Base-by-base conservation (phyloP, 2,329 filamentous ascomycete species). In the Paraconiothyrium brasiliense region DNA sequence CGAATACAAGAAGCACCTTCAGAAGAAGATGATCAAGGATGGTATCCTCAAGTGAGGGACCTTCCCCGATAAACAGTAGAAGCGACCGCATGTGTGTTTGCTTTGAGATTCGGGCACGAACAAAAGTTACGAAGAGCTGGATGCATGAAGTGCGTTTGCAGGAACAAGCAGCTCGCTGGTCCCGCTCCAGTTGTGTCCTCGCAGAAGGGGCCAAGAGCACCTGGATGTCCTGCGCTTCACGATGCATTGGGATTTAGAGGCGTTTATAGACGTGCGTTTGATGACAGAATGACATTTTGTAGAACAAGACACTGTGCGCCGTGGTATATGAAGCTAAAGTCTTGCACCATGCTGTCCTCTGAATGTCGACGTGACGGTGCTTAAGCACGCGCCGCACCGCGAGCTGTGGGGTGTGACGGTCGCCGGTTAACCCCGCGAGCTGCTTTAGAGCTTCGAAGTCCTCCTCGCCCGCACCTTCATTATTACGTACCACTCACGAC, bases 1-100 rank as follows among this genome's bases (percentile, higher is more conserved):
- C 71, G 90, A 93, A 63, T 99, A 99, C 92, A 99, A 99, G 92
- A 92, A 96, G 84, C 89, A 97, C 83, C 87, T 99, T 76, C 90
- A 94, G 79, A 98, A 98, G 90, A 98, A 98, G 92, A 99, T 99
- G 95, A 84, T 97, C 76, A 87, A 88, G 49, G 83, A 88, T 59
- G 94, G 94, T 80, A 92, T 92, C 27, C 55, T 69, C 93, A 98
- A 78, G 96, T 92, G 70, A 64, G 58, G 50, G 57, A 59, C 64
- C 54, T 34, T 64, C 56, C 35, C 49, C 9, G 46, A 60, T 57
- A 58, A 11, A 62, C 67, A n/a, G 9, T 30, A 46, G 65, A 51
- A 57, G 62, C 70, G 67, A 67, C 67, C 73, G 67, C 69, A 73
- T 70, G 65, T 65, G 65, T 71, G 65, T 71, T 64, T 67, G 73